phyloP scores from a whole-genome alignment of 495 filamentous ascomycete species.

The Aspergillus egyptiacus region DNA sequence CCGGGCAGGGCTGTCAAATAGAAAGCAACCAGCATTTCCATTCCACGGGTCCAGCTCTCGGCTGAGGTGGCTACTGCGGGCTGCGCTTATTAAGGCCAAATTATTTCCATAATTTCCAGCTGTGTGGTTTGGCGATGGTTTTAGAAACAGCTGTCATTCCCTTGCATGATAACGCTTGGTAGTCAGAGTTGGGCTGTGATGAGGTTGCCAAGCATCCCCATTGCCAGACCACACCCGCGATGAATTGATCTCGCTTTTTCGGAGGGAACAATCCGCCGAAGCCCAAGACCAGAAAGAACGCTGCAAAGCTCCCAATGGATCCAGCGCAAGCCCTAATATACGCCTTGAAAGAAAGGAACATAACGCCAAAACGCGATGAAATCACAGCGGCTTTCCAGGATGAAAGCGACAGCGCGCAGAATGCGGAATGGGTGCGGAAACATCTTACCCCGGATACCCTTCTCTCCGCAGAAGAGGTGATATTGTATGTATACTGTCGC shows the following conservation, averaged over 20 bases:
- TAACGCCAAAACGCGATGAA: slow-evolving; percentile 23
- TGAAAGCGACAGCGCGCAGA: slow-evolving; percentile 8
- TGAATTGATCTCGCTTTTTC: not conserved
- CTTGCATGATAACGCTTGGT: not conserved
- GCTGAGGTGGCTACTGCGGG: too few relatives aligned
- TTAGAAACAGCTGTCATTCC: too few relatives aligned
- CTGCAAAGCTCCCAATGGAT: slow-evolving; percentile 5
- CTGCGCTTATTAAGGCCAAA: too few relatives aligned
- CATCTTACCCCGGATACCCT: slow-evolving; percentile 31
- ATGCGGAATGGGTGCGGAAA: slow-evolving; percentile 31
- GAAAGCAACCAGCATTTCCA: too few relatives aligned
- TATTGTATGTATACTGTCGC: slow-evolving; percentile 23
- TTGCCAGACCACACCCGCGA: not conserved
- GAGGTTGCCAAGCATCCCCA: not conserved
- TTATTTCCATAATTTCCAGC: not conserved
- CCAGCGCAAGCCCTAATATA: slow-evolving; percentile 14
- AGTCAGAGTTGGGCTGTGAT: not conserved
- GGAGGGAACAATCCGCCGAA: not conserved
- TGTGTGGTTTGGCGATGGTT: too few relatives aligned
- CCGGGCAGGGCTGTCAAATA: too few relatives aligned
- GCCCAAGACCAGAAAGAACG: slow-evolving; percentile 1
- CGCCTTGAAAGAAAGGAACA: slow-evolving; percentile 28
- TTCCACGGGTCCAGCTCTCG: too few relatives aligned
- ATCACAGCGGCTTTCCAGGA: slow-evolving; percentile 29
- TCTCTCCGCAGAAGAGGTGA: slow-evolving; percentile 38